Conservation (phyloP, 2,329 filamentous ascomycete genomes). For the Knufia fluminis region DNA sequence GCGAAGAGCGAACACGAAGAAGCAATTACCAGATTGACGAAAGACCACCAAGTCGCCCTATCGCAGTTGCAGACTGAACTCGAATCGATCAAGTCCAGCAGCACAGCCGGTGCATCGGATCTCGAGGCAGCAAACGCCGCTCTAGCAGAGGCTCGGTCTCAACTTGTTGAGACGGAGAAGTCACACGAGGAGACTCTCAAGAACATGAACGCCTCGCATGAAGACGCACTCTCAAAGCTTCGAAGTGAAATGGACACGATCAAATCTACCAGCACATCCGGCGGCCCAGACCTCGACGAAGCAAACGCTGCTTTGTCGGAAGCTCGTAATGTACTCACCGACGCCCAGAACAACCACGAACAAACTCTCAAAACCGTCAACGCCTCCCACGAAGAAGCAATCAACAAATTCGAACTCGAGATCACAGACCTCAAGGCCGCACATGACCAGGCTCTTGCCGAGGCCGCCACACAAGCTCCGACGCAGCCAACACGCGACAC, state of each 20-base stretch:
- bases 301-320: neutral
- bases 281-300: conserved; percentile 8
- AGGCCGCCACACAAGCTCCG: conserved; percentile 27
- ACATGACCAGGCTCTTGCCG: conserved; percentile 24
- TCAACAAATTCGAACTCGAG: conserved; percentile 3
- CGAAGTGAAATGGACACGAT: conserved; percentile 37
- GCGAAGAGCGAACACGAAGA: neutral
- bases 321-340: neutral
- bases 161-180: neutral
- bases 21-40: conserved; percentile 32
- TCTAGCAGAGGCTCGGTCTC: neutral
- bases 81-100: conserved; percentile 24
- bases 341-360: conserved; percentile 1
- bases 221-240: conserved; percentile 55
- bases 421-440: neutral
- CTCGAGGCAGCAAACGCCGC: conserved; percentile 6
- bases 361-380: conserved; percentile 3
- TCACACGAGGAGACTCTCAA: conserved; percentile 1
- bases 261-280: neutral
- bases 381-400: conserved; percentile 13
- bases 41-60: conserved; percentile 55
- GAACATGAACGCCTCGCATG: conserved; percentile 7
- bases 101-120: conserved; percentile 6
- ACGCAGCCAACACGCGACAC: conserved; percentile 8
- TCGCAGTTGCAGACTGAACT: conserved; percentile 45